A percentile compares a stretch with the other conserved stretches of the same genome.
These are phyloP conservation scores for Eutrema salsugineum DNA, from an alignment of 441 rosid species.

Conservation along the genomic window DNA sequence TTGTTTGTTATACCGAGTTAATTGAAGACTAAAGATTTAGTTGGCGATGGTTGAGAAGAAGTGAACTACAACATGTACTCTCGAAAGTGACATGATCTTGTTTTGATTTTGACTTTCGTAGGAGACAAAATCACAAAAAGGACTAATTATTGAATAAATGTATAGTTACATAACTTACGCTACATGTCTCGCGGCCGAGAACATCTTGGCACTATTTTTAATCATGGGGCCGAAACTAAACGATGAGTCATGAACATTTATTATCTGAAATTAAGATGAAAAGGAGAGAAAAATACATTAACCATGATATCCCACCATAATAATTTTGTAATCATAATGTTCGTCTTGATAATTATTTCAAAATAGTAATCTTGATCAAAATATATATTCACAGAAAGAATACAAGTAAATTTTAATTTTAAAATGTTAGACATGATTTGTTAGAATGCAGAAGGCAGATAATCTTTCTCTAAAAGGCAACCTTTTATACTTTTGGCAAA, in stretches of 20 bases:
- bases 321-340: not conserved
- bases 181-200: constrained; percentile 21
- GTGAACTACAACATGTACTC: constrained; percentile 21
- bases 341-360: not conserved
- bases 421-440: too few species aligned
- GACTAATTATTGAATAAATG: not conserved
- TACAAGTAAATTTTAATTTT: too few species aligned
- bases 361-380: not conserved
- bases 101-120: constrained; percentile 22
- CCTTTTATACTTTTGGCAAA: not conserved
- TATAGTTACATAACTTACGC: constrained; percentile 18
- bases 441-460: too few species aligned
- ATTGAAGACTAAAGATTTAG: constrained; percentile 22
- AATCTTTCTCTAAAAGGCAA: too few species aligned
- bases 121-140: not conserved
- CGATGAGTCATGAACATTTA: not conserved
- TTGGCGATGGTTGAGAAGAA: constrained; percentile 38
- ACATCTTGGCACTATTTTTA: constrained; percentile 6
- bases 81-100: constrained; percentile 22
- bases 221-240: constrained; percentile 2
- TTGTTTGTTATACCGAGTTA: constrained; percentile 27
- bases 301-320: not conserved
- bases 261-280: not conserved
- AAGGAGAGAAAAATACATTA: not conserved
- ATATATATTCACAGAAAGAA: not conserved